A percentile compares a stretch with the other conserved stretches of the same genome.
These are phyloP conservation scores for Geotrichum histeridarum DNA, from an alignment of 1,139 yeast genomes.

Conservation along the genomic window DNA sequence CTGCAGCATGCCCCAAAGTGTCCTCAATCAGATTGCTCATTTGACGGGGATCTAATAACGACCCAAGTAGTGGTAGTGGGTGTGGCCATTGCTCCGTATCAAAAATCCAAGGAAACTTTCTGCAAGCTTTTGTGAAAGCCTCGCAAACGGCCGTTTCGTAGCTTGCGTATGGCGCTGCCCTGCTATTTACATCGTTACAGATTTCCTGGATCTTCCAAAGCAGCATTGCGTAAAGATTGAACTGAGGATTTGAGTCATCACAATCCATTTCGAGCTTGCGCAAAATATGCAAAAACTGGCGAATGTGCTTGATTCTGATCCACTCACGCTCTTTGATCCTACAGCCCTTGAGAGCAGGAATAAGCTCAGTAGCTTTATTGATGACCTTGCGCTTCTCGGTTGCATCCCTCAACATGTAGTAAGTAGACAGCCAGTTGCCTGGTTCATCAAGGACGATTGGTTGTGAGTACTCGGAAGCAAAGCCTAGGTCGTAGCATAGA, in stretches of 20 bases:
- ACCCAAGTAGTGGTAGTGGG: conserved; percentile 4
- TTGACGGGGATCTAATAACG: conserved; percentile 11
- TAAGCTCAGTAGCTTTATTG: background rate
- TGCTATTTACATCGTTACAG: background rate
- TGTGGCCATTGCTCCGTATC: conserved; percentile 4
- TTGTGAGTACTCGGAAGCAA: background rate
- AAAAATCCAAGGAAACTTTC: conserved; percentile 4
- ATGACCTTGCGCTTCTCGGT: background rate
- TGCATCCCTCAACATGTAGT: conserved; percentile 4
- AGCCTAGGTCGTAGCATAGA: background rate
- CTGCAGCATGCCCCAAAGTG: background rate
- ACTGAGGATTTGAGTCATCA: conserved; percentile 1
- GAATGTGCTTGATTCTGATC: conserved; percentile 1
- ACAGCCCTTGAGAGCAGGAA: conserved; percentile 5
- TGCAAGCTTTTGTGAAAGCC: conserved; percentile 1
- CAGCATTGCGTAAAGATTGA: conserved; percentile 3
- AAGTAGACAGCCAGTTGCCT: conserved; percentile 7
- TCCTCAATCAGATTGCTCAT: conserved; percentile 1
- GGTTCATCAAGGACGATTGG: background rate
- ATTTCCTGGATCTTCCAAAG: conserved; percentile 5
- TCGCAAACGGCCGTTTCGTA: background rate
- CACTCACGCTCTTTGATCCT: conserved; percentile 2
- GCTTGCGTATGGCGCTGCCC: background rate
- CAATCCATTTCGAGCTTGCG: background rate
- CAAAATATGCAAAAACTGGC: conserved; percentile 1